phyloP scores from a whole-genome alignment of 441 rosid genomes.

The Mallotus repandus region DNA sequence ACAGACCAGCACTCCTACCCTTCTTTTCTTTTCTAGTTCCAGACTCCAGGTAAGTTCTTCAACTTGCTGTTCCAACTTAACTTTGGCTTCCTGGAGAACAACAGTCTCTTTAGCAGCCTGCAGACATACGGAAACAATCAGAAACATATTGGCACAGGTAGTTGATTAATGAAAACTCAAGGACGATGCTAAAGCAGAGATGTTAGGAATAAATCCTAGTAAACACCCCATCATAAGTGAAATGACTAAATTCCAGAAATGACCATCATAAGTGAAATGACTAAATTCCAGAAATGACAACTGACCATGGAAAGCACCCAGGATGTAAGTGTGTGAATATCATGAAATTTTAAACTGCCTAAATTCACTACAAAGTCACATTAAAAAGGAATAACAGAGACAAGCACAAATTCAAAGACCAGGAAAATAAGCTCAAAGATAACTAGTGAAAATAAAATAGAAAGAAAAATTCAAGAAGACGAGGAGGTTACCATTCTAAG shows the following conservation, averaged over 20 bases:
- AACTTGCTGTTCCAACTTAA: constrained; percentile 82
- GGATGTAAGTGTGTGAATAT: neutral
- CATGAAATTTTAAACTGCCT: neutral
- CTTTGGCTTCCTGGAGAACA: constrained; percentile 93
- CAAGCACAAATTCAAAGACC: neutral
- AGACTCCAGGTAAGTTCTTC: constrained; percentile 77
- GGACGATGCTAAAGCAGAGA: neutral
- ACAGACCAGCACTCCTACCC: constrained; percentile 41
- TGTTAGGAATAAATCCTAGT: constrained; percentile 14
- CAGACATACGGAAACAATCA: constrained; percentile 22
- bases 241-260: constrained; percentile 4
- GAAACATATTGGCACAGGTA: constrained; percentile 5
- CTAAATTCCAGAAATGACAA: neutral
- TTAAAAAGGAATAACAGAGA: neutral
- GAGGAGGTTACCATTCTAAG: constrained; percentile 63
- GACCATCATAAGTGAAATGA: too few species aligned
- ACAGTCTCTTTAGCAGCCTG: constrained; percentile 96
- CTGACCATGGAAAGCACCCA: neutral
- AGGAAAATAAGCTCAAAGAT: constrained; percentile 14
- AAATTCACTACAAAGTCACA: neutral
- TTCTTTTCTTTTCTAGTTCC: constrained; percentile 78
- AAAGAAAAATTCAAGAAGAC: constrained; percentile 13
- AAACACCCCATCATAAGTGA: neutral
- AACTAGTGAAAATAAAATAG: constrained; percentile 2
- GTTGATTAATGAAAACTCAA: constrained; percentile 10